A percentile compares a stretch with the other conserved stretches of the same genome.
These are phyloP conservation scores for Elsinoe necatrix DNA, from an alignment of 2,329 filamentous ascomycete genomes.

Conservation along the genomic window DNA sequence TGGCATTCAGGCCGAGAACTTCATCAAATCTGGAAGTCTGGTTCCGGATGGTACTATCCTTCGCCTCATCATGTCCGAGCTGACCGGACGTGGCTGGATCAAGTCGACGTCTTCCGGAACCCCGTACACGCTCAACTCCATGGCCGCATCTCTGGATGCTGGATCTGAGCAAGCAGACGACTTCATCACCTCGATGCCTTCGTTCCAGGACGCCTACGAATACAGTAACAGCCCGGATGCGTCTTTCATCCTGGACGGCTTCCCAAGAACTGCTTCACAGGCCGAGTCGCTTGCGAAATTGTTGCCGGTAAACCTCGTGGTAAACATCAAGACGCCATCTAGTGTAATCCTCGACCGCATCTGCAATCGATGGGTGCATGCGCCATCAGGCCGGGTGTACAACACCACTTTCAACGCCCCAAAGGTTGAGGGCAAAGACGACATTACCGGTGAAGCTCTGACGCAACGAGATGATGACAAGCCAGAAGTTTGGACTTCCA, in stretches of 20 bases:
- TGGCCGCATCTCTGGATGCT: slow-evolving; percentile 22
- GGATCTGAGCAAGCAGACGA: slow-evolving; percentile 28
- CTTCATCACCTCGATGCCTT: slow-evolving; percentile 32
- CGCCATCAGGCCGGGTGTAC: slow-evolving; percentile 83
- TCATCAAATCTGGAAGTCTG: slow-evolving; percentile 81
- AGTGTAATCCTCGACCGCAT: slow-evolving; percentile 85
- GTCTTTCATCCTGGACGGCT: slow-evolving; percentile 93
- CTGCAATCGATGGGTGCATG: slow-evolving; percentile 86
- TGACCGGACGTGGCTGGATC: slow-evolving; percentile 72
- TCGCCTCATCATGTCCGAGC: slow-evolving; percentile 82
- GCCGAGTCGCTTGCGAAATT: slow-evolving; percentile 68
- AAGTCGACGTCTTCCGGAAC: slow-evolving; percentile 34
- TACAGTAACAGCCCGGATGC: slow-evolving; percentile 62
- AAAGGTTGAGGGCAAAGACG: slow-evolving; percentile 70
- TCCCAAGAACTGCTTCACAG: slow-evolving; percentile 79
- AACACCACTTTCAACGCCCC: slow-evolving; percentile 91
- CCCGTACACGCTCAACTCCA: slow-evolving; percentile 37
- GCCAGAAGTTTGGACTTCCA: slow-evolving; percentile 72
- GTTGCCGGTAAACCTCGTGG: slow-evolving; percentile 89
- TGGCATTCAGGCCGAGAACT: slow-evolving; percentile 80
- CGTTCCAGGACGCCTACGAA: slow-evolving; percentile 32
- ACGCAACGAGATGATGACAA: slow-evolving; percentile 78
- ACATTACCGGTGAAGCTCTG: slow-evolving; percentile 80
- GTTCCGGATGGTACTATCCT: slow-evolving; percentile 89
- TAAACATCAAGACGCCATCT: slow-evolving; percentile 76